A percentile compares a stretch with the other conserved stretches of the same genome.
Evolutionary conservation across 768 basidiomycete species (phyloP).

Genomic region (Lactarius trivialis): DNA sequence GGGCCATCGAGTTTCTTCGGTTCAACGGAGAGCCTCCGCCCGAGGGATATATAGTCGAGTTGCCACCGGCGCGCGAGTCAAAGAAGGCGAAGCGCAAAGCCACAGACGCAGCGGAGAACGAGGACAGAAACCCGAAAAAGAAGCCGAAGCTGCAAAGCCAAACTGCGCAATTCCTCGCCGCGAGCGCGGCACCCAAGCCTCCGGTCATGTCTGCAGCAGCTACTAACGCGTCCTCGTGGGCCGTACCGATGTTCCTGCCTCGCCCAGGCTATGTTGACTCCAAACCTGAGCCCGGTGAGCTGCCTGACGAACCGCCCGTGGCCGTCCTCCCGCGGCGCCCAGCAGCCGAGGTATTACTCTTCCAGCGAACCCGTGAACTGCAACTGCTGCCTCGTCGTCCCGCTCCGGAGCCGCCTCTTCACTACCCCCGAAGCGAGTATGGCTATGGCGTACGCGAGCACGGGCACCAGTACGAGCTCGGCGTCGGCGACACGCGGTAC

Average conservation of each 20-base stretch:
- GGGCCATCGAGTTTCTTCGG: slow-evolving; percentile 54
- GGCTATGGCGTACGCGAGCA: slow-evolving; percentile 3
- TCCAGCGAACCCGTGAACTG: neutral
- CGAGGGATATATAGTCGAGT: slow-evolving; percentile 35
- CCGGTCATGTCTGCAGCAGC: neutral
- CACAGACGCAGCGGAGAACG: slow-evolving; percentile 4
- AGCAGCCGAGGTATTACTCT: neutral
- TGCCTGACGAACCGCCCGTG: slow-evolving; percentile 4
- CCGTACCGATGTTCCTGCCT: neutral
- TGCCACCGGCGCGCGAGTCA: slow-evolving; percentile 25
- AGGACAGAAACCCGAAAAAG: neutral
- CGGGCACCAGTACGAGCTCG: slow-evolving; percentile 17
- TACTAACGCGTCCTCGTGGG: neutral
- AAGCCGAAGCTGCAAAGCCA: slow-evolving; percentile 7
- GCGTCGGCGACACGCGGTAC: slow-evolving; percentile 13
- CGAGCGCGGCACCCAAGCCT: neutral
- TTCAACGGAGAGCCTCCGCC: slow-evolving; percentile 42
- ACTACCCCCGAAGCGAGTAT: neutral
- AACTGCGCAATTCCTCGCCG: slow-evolving; percentile 8
- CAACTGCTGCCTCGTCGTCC: neutral
- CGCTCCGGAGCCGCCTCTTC: neutral
- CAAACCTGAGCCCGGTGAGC: slow-evolving; percentile 11
- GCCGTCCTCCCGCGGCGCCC: no score
- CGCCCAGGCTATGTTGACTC: slow-evolving; percentile 24
- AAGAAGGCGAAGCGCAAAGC: slow-evolving; percentile 23